Conservation (phyloP, 441 rosid genomes). For the Monsonia emarginata region DNA sequence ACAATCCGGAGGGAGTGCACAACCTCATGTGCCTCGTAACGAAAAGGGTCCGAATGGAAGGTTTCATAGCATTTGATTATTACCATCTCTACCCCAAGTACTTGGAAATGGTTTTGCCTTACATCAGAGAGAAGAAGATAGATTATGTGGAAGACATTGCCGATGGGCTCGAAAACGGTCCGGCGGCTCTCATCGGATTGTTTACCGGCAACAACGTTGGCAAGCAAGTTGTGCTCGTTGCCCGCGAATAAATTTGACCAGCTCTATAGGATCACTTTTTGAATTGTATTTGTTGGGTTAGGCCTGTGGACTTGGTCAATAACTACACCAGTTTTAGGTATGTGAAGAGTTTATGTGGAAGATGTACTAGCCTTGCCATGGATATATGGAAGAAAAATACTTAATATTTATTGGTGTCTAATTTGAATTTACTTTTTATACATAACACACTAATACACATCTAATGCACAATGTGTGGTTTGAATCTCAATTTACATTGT, state of each 20-base stretch:
- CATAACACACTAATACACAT: too few relatives aligned
- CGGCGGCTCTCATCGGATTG: conserved; percentile 26
- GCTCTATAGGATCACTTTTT: too few relatives aligned
- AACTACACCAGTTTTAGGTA: too few relatives aligned
- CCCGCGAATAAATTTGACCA: conserved; percentile 16
- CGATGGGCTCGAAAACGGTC: conserved; percentile 28
- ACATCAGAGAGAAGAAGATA: conserved; percentile 23
- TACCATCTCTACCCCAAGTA: conserved; percentile 21
- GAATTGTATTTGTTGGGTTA: too few relatives aligned
- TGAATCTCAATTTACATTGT: too few relatives aligned
- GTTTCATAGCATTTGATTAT: conserved; percentile 30
- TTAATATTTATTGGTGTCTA: too few relatives aligned
- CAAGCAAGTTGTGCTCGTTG: conserved; percentile 25
- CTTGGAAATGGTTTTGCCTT: conserved; percentile 23
- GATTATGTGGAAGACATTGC: conserved; percentile 24
- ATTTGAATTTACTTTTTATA: too few relatives aligned
- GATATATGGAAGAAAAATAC: too few relatives aligned
- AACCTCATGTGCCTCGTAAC: conserved; percentile 22
- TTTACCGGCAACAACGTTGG: conserved; percentile 30
- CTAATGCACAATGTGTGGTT: too few relatives aligned
- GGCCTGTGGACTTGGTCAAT: too few relatives aligned
- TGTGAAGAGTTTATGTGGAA: too few relatives aligned
- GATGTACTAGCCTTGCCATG: too few relatives aligned
- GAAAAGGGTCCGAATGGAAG: conserved; percentile 35
- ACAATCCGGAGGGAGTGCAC: conserved; percentile 26